Evolutionary conservation across 202 grass and related monocot genomes (phyloP), one percentile per base, ranked within the genome.

Genomic region (Setaria viridis): DNA sequence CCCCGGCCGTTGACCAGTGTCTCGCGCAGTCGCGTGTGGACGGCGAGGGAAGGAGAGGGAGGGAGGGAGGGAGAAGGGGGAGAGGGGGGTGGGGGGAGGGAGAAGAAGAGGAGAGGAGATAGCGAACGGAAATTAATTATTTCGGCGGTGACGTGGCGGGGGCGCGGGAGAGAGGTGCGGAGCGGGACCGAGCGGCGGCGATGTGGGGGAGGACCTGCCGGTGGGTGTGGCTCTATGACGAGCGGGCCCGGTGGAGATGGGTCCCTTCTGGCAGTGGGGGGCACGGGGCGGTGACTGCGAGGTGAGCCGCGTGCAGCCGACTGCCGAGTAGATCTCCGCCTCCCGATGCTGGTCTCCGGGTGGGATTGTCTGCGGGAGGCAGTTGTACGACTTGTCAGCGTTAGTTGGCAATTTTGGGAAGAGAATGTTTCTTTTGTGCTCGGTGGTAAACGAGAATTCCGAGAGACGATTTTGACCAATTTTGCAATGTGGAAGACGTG

Each of bases 81-180:
- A 7, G 13, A 34, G 41, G n/a, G 32, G 51, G 10, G 54, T 57
- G 55, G 39, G 70, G 48, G 76, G 21, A 20, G 3, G 55, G 20
- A 20, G 3, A 0, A 33, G 62, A 39, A 43, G n/a, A 50, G 60
- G 16, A 65, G 78, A 62, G 55, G 76, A 70, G 84, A 85, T 64
- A 81, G 70, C 81, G 35, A 80, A 84, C 89, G 76, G 76, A 80
- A 79, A 78, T 77, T 84, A 85, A 86, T 86, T 30, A 83, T 88
- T 85, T 85, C 74, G 70, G 83, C 74, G 69, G 67, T 84, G 90
- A 92, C 84, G 90, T 89, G 87, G 89, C 86, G 54, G 35, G 35
- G 81, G 66, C 49, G 42, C 64, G 67, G 9, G 50, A 3, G 21
- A 39, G 57, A 49, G 87, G 79, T 33, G 80, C 74, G 54, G 84